Percentiles rank a stretch among this genome's conserved stretches.
phyloP scores from a whole-genome alignment of 1,139 yeast species.

The Lodderomyces jiufengensis region DNA sequence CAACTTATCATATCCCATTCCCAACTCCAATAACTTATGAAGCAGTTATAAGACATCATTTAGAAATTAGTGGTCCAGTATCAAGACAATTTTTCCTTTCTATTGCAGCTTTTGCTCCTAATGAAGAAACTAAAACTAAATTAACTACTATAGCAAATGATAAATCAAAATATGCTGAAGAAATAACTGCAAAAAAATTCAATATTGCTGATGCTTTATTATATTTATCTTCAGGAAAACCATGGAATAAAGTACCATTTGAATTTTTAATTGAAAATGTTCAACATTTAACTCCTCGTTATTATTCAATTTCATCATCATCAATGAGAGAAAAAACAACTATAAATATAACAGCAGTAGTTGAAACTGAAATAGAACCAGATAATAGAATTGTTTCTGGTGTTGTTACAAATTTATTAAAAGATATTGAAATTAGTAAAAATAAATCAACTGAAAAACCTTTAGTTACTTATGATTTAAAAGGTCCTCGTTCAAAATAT shows the following conservation, averaged over 20 bases:
- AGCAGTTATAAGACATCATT: conserved; percentile 78
- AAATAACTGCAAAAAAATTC: conserved; percentile 56
- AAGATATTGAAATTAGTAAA: conserved; percentile 65
- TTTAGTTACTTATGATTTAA: conserved; percentile 60
- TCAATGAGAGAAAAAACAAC: conserved; percentile 71
- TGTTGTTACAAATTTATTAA: conserved; percentile 85
- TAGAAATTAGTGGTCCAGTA: conserved; percentile 90
- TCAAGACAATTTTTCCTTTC: conserved; percentile 82
- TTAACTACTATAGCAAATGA: conserved; percentile 59
- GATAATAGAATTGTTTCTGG: conserved; percentile 56
- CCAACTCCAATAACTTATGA: conserved; percentile 91
- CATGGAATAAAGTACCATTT: conserved; percentile 81
- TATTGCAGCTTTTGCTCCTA: conserved; percentile 83
- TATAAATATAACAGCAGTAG: conserved; percentile 87
- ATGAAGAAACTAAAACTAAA: conserved; percentile 50
- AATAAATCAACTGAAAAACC: conserved; percentile 44
- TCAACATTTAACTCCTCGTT: conserved; percentile 86
- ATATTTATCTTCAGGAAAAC: conserved; percentile 53
- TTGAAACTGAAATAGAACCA: conserved; percentile 63
- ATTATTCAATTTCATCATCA: conserved; percentile 94
- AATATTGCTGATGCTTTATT: conserved; percentile 78
- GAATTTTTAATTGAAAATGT: conserved; percentile 78
- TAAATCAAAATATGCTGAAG: conserved; percentile 63
- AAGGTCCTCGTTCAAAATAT: conserved; percentile 76
- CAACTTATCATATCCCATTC: conserved; percentile 70